Evolutionary conservation across 352 stramenopile genomes (phyloP), one percentile per base, ranked within the genome.

Genomic region (Pythium plurisporium): DNA sequence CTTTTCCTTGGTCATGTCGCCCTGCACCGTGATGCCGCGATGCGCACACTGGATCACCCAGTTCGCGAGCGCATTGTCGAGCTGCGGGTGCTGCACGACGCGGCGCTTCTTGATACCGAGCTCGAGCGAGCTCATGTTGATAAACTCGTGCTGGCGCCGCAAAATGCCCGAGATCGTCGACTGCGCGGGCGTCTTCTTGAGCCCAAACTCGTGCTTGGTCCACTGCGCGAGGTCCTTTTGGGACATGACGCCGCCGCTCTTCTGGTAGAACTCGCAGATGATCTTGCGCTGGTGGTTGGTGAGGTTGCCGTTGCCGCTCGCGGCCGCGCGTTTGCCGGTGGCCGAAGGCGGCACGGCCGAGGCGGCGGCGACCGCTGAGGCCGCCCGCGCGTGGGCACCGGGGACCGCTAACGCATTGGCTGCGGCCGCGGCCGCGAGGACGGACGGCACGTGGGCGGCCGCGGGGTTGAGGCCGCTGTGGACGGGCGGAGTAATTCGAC

Each of bases 21-120:
- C 83, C 51, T 91, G 82, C 11, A 94, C 79, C 9, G 79, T 87
- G 50, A 89, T 82, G 25, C 82, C 82, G 6, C 82, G 73, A 37
- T 89, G 78, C 22, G 81, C 79, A 62, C 79, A 89, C 66, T 94
- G 81, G 51, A 94, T 89, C 66, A 94, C 81, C 83, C 83, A 94
- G 65, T 94, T 94, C 37, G 83, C 83, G 20, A 94, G 55, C 34
- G 81, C 81, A 49, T 82, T 81, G 57, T 94, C 83, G 11, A 94
- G 71, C 38, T 86, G 71, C 51, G 82, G 82, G 55, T 90, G 81
- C 53, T 91, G 79, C 63, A 91, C 82, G 7, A 91, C 81, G 53
- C 83, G 83, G 19, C 82, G 73, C 64, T 91, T 94, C 69, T 91
- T 91, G 66, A 91, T 89, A 17, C 76, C 76, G 12, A 91, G 67